Evolutionary conservation across 768 basidiomycete genomes (phyloP).

Genomic region (Guyanaporus albipodus): DNA sequence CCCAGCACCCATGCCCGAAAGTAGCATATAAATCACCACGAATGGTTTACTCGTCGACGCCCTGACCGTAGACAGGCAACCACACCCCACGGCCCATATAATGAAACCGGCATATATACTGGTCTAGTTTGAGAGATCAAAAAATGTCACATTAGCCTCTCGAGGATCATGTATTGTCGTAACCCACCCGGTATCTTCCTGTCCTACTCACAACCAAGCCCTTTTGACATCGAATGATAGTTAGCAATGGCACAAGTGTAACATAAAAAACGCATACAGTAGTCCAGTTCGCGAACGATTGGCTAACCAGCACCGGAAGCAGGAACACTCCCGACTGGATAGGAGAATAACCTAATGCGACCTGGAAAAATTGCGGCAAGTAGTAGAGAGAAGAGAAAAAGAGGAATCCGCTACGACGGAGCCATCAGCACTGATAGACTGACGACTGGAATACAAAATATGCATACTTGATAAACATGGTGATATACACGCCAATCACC

Average conservation of each 20-base stretch:
- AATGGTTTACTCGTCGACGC: slow-evolving; percentile 44
- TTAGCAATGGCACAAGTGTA: neutral
- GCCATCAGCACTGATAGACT: neutral
- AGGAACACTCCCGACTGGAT: slow-evolving; percentile 63
- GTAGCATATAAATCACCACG: slow-evolving; percentile 56
- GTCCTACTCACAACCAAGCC: slow-evolving; percentile 62
- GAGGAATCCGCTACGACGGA: slow-evolving; percentile 45
- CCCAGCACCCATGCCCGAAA: slow-evolving; percentile 60
- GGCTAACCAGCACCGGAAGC: slow-evolving; percentile 63
- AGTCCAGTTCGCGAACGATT: slow-evolving; percentile 55
- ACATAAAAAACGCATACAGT: slow-evolving; percentile 36
- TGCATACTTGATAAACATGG: slow-evolving; percentile 64
- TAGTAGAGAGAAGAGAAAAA: slow-evolving; percentile 67
- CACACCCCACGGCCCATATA: slow-evolving; percentile 67
- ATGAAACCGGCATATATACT: slow-evolving; percentile 56
- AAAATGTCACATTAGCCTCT: neutral
- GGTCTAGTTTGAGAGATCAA: neutral
- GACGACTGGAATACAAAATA: neutral
- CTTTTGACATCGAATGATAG: slow-evolving; percentile 24
- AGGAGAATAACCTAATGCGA: slow-evolving; percentile 62
- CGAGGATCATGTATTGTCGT: neutral
- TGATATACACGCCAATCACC: slow-evolving; percentile 62
- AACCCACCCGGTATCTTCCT: slow-evolving; percentile 54
- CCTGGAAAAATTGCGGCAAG: slow-evolving; percentile 74
- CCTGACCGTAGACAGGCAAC: slow-evolving; percentile 62